phyloP scores from a whole-genome alignment of 2,329 filamentous ascomycete species.

The Colletotrichum sp. region DNA sequence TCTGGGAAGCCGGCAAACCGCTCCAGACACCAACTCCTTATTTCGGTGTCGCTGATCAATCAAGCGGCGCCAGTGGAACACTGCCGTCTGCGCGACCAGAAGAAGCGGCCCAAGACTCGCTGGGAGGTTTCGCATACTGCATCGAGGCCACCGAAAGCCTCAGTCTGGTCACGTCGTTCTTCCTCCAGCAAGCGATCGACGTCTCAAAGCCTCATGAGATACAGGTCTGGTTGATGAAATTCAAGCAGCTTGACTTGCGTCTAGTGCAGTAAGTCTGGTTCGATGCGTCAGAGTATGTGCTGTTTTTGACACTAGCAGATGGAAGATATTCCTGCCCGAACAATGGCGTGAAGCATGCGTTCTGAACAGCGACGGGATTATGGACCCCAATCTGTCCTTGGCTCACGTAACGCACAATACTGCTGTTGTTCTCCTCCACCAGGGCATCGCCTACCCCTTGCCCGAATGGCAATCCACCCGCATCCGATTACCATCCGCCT shows the following conservation, averaged over 20 bases:
- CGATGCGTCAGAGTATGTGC: background rate
- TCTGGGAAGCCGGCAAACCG: slow-evolving; percentile 40
- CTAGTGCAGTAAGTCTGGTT: slow-evolving; percentile 38
- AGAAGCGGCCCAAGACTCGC: slow-evolving; percentile 27
- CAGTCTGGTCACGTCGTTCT: slow-evolving; percentile 44
- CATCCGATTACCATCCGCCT: slow-evolving; percentile 38
- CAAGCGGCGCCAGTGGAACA: slow-evolving; percentile 19
- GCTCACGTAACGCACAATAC: slow-evolving; percentile 48
- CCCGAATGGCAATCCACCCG: slow-evolving; percentile 30
- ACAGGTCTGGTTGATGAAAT: slow-evolving; percentile 45
- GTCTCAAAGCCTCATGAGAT: slow-evolving; percentile 38
- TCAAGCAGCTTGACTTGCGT: slow-evolving; percentile 47
- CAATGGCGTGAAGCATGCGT: slow-evolving; percentile 45
- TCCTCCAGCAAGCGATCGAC: slow-evolving; percentile 44
- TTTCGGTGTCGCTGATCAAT: slow-evolving; percentile 41
- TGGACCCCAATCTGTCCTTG: slow-evolving; percentile 49
- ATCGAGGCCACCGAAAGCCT: slow-evolving; percentile 50
- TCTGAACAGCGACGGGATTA: slow-evolving; percentile 38
- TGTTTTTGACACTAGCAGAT: slow-evolving; percentile 27
- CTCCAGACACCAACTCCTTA: slow-evolving; percentile 40
- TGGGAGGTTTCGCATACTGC: slow-evolving; percentile 47
- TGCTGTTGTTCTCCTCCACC: slow-evolving; percentile 44
- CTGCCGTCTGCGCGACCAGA: slow-evolving; percentile 24
- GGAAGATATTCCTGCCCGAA: slow-evolving; percentile 49
- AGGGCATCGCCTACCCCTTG: slow-evolving; percentile 41